These are phyloP conservation scores for Polytolypa hystricis DNA, from an alignment of 2,329 filamentous ascomycete genomes.

Conservation along the genomic window DNA sequence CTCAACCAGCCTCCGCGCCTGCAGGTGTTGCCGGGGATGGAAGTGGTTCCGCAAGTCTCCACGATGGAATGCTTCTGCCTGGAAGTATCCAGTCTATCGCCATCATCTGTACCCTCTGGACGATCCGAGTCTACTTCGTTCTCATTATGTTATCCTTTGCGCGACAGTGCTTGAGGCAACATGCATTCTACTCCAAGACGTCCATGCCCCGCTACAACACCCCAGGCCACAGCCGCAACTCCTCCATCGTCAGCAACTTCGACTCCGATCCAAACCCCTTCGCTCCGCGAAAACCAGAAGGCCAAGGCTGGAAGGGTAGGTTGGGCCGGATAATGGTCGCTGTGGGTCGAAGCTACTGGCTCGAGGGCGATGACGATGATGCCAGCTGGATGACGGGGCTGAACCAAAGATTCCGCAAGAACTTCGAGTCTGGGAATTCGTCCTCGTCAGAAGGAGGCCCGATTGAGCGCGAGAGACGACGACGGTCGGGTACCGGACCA, in stretches of 20 bases:
- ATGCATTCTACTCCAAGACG: conserved; percentile 43
- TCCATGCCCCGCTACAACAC: conserved; percentile 2
- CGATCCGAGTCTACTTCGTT: conserved; percentile 71
- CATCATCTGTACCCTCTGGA: conserved; percentile 62
- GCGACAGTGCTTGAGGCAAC: conserved; percentile 60
- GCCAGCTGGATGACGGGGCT: conserved; percentile 59
- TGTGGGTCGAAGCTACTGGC: conserved; percentile 68
- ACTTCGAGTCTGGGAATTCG: conserved; percentile 26
- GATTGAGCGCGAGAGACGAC: conserved; percentile 47
- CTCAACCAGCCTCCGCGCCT: conserved; percentile 23
- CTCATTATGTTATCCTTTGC: conserved; percentile 76
- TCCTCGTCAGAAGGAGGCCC: conserved; percentile 31
- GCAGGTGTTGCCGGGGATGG: conserved; percentile 22
- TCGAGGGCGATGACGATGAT: conserved; percentile 52
- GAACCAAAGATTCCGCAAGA: conserved; percentile 48
- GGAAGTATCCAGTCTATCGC: conserved; percentile 66
- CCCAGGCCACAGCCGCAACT: conserved; percentile 32
- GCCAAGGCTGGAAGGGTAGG: conserved; percentile 67
- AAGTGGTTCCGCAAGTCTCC: conserved; percentile 35
- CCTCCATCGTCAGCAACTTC: conserved; percentile 36
- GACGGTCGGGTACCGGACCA: conserved; percentile 51
- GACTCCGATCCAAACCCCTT: conserved; percentile 56
- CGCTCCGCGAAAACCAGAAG: conserved; percentile 55
- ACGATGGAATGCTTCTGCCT: conserved; percentile 54
- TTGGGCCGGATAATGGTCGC: conserved; percentile 69